Evolutionary conservation across 441 rosid genomes (phyloP).

Genomic region (Syzygium malaccense): DNA sequence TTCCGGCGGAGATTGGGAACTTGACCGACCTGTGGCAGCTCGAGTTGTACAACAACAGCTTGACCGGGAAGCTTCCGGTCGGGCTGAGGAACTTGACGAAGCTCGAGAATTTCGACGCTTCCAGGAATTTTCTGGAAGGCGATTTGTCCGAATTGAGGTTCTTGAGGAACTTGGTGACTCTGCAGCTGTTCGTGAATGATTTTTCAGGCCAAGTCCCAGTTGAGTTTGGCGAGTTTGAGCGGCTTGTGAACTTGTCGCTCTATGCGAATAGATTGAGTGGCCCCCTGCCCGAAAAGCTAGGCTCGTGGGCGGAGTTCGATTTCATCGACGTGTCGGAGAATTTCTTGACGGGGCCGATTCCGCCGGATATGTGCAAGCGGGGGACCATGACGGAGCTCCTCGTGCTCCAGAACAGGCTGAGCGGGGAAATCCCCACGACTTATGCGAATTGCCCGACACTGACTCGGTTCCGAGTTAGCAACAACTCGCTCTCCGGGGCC

Average conservation of each 20-base stretch:
- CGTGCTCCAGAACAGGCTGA: slow-evolving; percentile 64
- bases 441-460: slow-evolving; percentile 56
- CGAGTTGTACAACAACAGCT: slow-evolving; percentile 47
- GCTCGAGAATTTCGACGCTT: slow-evolving; percentile 59
- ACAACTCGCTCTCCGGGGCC: slow-evolving; percentile 56
- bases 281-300: slow-evolving; percentile 58
- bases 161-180: slow-evolving; percentile 50
- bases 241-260: slow-evolving; percentile 61
- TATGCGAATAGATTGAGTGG: slow-evolving; percentile 66
- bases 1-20: slow-evolving; percentile 56
- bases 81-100: slow-evolving; percentile 63
- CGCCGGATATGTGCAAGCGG: slow-evolving; percentile 79
- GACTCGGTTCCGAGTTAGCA: slow-evolving; percentile 59
- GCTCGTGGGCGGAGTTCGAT: slow-evolving; percentile 66
- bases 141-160: slow-evolving; percentile 50
- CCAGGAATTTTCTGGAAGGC: slow-evolving; percentile 50
- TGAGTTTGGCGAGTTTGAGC: slow-evolving; percentile 65
- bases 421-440: slow-evolving; percentile 69
- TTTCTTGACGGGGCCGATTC: slow-evolving; percentile 62
- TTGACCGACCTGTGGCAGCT: slow-evolving; percentile 63
- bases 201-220: slow-evolving; percentile 64
- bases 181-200: slow-evolving; percentile 58
- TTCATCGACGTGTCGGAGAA: slow-evolving; percentile 85
- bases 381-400: slow-evolving; percentile 66
- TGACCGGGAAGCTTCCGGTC: slow-evolving; percentile 61